Evolutionary conservation across 116 monocot genomes (phyloP).

Genomic region (Papilionanthe hybrid): DNA sequence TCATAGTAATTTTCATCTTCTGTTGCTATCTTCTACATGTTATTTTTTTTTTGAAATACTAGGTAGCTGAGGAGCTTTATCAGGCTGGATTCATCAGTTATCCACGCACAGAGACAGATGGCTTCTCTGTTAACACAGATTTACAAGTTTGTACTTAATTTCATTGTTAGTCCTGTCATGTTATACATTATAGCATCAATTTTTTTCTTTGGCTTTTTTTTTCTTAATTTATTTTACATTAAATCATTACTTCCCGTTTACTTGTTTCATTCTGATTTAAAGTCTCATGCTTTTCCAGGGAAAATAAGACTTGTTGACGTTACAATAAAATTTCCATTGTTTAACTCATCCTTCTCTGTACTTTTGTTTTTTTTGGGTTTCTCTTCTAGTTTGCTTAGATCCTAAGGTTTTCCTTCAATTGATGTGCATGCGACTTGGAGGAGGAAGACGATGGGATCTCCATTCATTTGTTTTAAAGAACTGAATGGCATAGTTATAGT

Average conservation of each 20-base stretch:
- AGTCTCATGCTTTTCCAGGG: background rate
- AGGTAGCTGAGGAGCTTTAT: conserved; percentile 96
- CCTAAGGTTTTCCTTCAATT: too few relatives aligned
- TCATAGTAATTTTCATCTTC: background rate
- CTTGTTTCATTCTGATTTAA: background rate
- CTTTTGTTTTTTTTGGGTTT: too few relatives aligned
- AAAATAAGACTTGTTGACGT: too few relatives aligned
- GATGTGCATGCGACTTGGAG: too few relatives aligned
- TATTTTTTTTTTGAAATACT: conserved; percentile 2
- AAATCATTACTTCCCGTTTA: background rate
- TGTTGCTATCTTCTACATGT: background rate
- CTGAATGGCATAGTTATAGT: too few relatives aligned
- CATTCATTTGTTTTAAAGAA: too few relatives aligned
- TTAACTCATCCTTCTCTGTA: too few relatives aligned
- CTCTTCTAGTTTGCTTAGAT: too few relatives aligned
- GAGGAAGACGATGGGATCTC: too few relatives aligned
- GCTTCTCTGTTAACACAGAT: conserved; percentile 77
- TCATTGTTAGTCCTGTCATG: background rate
- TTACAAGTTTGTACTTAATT: conserved; percentile 52
- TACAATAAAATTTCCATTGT: too few relatives aligned
- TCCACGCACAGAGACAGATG: conserved; percentile 96
- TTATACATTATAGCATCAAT: background rate
- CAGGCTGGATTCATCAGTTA: conserved; percentile 98
- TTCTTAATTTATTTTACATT: too few relatives aligned
- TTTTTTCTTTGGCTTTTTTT: background rate